A percentile compares a stretch with the other conserved stretches of the same genome.
These are phyloP conservation scores for Hortiboletus campestris DNA, from an alignment of 768 basidiomycete genomes.

Conservation along the genomic window DNA sequence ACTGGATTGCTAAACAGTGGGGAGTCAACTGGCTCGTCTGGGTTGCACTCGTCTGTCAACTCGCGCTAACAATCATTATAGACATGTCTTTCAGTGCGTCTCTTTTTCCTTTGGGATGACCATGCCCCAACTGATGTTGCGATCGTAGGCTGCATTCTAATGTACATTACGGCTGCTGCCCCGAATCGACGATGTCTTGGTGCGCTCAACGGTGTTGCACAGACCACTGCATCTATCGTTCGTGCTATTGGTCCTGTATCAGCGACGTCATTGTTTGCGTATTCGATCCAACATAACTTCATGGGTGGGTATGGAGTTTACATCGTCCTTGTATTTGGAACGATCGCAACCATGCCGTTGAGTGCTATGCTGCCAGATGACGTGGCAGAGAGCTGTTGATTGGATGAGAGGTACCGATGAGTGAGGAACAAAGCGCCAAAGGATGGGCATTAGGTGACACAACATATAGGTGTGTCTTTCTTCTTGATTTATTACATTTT, in stretches of 20 bases:
- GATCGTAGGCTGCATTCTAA: conserved; percentile 59
- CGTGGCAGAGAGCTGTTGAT: conserved; percentile 17
- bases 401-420: background rate
- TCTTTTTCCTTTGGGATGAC: background rate
- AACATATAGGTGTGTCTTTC: conserved; percentile 8
- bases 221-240: conserved; percentile 29
- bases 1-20: conserved; percentile 25
- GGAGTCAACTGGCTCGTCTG: conserved; percentile 27
- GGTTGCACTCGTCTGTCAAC: conserved; percentile 26
- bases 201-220: conserved; percentile 56
- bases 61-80: conserved; percentile 19
- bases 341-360: conserved; percentile 18
- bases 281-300: conserved; percentile 34
- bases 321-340: conserved; percentile 18
- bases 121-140: conserved; percentile 1
- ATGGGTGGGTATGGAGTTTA: conserved; percentile 40
- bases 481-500: conserved; percentile 12
- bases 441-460: background rate
- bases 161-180: conserved; percentile 63
- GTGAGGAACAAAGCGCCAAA: background rate
- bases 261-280: conserved; percentile 37
- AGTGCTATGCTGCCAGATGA: conserved; percentile 22
- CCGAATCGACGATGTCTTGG: conserved; percentile 70
- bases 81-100: conserved; percentile 36
- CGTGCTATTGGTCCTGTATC: conserved; percentile 35